phyloP scores from a whole-genome alignment of 306 rosid species.

The Lathyrus sativus region DNA sequence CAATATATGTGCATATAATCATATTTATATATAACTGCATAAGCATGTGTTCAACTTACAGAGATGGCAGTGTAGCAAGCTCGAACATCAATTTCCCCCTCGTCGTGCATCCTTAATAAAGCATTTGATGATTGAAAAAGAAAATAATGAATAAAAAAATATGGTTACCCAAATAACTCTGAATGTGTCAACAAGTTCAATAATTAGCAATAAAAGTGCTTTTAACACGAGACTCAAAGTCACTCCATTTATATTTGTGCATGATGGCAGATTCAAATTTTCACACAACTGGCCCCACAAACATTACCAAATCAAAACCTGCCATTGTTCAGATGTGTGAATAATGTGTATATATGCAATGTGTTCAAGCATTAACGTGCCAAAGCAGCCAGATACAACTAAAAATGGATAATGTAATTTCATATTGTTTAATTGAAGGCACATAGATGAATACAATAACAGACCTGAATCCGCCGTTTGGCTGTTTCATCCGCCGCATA shows the following conservation, averaged over 20 bases:
- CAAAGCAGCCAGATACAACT: neutral
- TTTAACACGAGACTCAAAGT: conserved; percentile 21
- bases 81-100: conserved; percentile 88
- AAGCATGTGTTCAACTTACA: conserved; percentile 53
- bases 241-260: conserved; percentile 15
- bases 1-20: neutral
- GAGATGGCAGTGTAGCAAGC: conserved; percentile 98
- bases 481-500: conserved; percentile 76
- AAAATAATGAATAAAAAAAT: conserved; percentile 9
- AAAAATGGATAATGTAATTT: conserved; percentile 23
- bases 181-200: conserved; percentile 23
- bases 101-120: conserved; percentile 77
- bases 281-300: conserved; percentile 9
- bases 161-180: conserved; percentile 16
- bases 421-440: conserved; percentile 27
- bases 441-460: conserved; percentile 32
- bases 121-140: conserved; percentile 24
- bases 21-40: conserved; percentile 22
- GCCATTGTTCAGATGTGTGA: neutral
- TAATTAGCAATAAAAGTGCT: conserved; percentile 22
- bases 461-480: conserved; percentile 88
- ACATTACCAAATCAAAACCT: conserved; percentile 30
- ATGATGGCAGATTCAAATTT: conserved; percentile 17
- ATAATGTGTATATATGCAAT: neutral
- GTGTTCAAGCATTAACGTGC: conserved; percentile 5